phyloP scores from a whole-genome alignment of 495 filamentous ascomycete genomes.

The Geoglossum glabrum region DNA sequence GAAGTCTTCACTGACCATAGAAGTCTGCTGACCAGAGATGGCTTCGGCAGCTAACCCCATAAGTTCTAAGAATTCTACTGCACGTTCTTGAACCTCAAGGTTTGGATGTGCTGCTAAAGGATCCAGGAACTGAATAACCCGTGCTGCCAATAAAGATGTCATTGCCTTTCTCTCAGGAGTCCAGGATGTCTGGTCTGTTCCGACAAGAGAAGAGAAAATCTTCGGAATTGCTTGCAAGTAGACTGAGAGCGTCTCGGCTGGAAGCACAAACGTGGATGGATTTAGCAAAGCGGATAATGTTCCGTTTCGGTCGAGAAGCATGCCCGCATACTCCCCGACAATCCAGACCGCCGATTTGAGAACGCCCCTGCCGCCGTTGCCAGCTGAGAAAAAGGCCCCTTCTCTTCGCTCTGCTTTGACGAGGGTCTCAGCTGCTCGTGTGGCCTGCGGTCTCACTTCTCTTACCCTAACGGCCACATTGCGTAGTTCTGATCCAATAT shows the following conservation, averaged over 20 bases:
- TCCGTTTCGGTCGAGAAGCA: slow-evolving; percentile 41
- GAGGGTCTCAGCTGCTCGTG: slow-evolving; percentile 60
- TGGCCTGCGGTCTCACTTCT: slow-evolving; percentile 52
- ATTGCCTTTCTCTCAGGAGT: slow-evolving; percentile 16
- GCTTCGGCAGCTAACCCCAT: slow-evolving; percentile 71
- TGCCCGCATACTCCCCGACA: slow-evolving; percentile 61
- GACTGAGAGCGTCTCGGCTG: slow-evolving; percentile 42
- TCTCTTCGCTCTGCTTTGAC: slow-evolving; percentile 25
- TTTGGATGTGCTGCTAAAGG: slow-evolving; percentile 57
- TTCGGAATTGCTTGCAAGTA: slow-evolving; percentile 81
- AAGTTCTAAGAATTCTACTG: slow-evolving; percentile 79
- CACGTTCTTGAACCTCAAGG: slow-evolving; percentile 88
- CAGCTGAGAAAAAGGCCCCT: slow-evolving; percentile 10
- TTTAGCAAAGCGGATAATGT: slow-evolving; percentile 57
- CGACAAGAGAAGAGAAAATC: slow-evolving; percentile 47
- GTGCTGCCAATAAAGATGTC: slow-evolving; percentile 51
- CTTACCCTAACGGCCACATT: slow-evolving; percentile 85
- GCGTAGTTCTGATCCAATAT: slow-evolving; percentile 65
- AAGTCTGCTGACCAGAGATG: slow-evolving; percentile 38
- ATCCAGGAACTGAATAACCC: slow-evolving; percentile 65
- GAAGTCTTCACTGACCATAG: slow-evolving; percentile 26
- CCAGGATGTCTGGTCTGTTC: slow-evolving; percentile 21
- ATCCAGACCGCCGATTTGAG: slow-evolving; percentile 64
- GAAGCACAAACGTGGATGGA: slow-evolving; percentile 34
- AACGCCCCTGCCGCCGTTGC: slow-evolving; percentile 29